These are phyloP conservation scores for Groenewaldozyma sp. DNA, from an alignment of 1,139 yeast genomes.

Conservation along the genomic window DNA sequence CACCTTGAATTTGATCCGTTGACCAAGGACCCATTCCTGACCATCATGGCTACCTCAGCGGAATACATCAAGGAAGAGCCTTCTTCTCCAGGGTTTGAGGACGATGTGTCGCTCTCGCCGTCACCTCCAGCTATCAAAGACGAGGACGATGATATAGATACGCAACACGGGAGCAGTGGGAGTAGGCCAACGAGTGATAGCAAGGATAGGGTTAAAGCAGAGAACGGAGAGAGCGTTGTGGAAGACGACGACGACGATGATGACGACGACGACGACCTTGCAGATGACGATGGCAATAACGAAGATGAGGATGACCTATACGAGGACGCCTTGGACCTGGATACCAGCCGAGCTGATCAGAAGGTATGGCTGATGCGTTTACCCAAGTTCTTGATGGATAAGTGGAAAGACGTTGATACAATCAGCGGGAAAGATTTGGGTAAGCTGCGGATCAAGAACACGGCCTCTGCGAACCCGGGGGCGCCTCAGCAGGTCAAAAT, in stretches of 20 bases:
- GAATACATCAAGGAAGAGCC: neutral
- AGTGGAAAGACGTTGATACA: slow-evolving; percentile 60
- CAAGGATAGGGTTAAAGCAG: slow-evolving; percentile 8
- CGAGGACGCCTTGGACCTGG: slow-evolving; percentile 36
- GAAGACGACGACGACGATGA: slow-evolving; percentile 13
- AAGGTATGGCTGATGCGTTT: slow-evolving; percentile 89
- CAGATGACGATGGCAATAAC: slow-evolving; percentile 14
- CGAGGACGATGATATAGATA: slow-evolving; percentile 4
- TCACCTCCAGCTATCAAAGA: slow-evolving; percentile 18
- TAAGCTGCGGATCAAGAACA: slow-evolving; percentile 59
- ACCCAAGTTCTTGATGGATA: slow-evolving; percentile 77
- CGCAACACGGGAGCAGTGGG: too few relatives aligned
- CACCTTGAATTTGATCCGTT: too few relatives aligned
- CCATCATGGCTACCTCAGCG: too few relatives aligned
- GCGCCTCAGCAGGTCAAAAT: slow-evolving; percentile 30
- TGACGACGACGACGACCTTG: slow-evolving; percentile 14
- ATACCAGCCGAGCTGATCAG: slow-evolving; percentile 27
- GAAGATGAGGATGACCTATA: slow-evolving; percentile 29
- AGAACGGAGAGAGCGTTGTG: too few relatives aligned
- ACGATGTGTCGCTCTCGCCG: slow-evolving; percentile 29
- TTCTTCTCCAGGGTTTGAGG: slow-evolving; percentile 22
- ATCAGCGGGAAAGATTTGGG: slow-evolving; percentile 69
- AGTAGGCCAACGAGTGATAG: too few relatives aligned
- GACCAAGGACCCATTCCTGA: too few relatives aligned
- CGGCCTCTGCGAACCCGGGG: slow-evolving; percentile 14